Base-by-base conservation (phyloP, 2,329 filamentous ascomycete species). In the Sclerotinia nivalis region DNA sequence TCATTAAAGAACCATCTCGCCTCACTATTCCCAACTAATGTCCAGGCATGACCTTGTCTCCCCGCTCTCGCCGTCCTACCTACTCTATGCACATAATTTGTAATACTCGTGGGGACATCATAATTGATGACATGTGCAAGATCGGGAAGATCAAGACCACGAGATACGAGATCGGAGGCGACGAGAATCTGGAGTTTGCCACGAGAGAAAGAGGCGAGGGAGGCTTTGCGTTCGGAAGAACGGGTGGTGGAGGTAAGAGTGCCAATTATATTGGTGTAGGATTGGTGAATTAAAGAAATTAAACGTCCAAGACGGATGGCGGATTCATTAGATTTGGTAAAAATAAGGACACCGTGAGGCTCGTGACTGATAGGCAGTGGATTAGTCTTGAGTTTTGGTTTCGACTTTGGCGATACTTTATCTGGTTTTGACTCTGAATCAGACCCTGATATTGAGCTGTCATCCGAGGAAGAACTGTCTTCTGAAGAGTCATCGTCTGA, bases 91-190 rank as follows among this genome's bases (percentile, higher is more conserved):
- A 98, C 89, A 76, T 98, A 98, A 34, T 89, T 91, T 8, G 91
- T 91, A 47, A 93, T 83, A 76, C 90, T 94, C 6, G 88, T 86
- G 0, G 95, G 95, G 66, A 97, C 85, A 79, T 97, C 95, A 83
- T 98, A 98, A 82, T 97, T 97, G 80, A 98, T 84, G 60, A 98
- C 93, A 77, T 97, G 92, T 49, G 89, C 89, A 60, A 98, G 86
- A 60, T 87, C 86, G 0, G 88, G 87, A 18, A 97, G 85, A 79
- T 98, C 95, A 37, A 98, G 88, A 76, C 95, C 96, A 73, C 95
- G 91, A 2, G 93, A 93, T 0, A 96, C 93, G n/a, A 96, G 90
- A 78, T 98, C 95, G 0, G 96, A 97, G 0, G 94, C 93, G 59
- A 98, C 90, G 56, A 98, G 87, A 60, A 97, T 88, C 9, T 89